Evolutionary conservation across 2,329 filamentous ascomycete species (phyloP).

Genomic region (Botryotinia calthae): DNA sequence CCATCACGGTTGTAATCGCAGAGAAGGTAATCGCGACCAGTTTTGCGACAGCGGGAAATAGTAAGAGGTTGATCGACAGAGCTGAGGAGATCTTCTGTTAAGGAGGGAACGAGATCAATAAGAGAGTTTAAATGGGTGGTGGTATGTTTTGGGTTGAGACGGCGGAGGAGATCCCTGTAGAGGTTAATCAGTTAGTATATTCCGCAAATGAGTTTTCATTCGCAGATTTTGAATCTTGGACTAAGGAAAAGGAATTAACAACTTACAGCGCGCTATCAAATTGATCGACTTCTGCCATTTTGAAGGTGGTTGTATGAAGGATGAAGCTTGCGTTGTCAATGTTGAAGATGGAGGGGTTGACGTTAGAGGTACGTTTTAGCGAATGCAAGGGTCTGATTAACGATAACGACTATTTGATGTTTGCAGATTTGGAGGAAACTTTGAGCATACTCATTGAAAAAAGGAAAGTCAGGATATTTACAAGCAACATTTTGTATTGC

Average conservation of each 20-base stretch:
- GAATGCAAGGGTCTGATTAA: conserved; percentile 17
- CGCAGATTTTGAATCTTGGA: background rate
- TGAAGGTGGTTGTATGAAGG: conserved; percentile 25
- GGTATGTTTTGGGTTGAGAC: conserved; percentile 92
- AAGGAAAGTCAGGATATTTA: background rate
- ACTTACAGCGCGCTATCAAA: conserved; percentile 41
- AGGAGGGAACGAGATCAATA: conserved; percentile 81
- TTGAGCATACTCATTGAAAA: too few species aligned
- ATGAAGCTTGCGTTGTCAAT: conserved; percentile 20
- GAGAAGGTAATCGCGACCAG: conserved; percentile 91
- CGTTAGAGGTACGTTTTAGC: conserved; percentile 20
- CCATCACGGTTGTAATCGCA: conserved; percentile 99
- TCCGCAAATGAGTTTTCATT: background rate
- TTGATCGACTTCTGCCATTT: conserved; percentile 39
- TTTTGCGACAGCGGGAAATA: conserved; percentile 79
- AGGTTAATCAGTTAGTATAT: conserved; percentile 9
- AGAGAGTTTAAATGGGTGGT: conserved; percentile 83
- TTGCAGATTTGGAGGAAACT: background rate
- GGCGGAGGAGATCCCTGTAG: conserved; percentile 92
- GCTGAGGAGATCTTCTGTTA: conserved; percentile 95
- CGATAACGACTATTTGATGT: background rate
- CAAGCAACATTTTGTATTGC: background rate
- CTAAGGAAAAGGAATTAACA: background rate
- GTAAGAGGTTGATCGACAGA: conserved; percentile 95
- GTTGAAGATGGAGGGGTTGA: conserved; percentile 18